Evolutionary conservation across 805 yeast genomes (phyloP), one percentile per base, ranked within the genome.

Genomic region (Yarrowia sp.): DNA sequence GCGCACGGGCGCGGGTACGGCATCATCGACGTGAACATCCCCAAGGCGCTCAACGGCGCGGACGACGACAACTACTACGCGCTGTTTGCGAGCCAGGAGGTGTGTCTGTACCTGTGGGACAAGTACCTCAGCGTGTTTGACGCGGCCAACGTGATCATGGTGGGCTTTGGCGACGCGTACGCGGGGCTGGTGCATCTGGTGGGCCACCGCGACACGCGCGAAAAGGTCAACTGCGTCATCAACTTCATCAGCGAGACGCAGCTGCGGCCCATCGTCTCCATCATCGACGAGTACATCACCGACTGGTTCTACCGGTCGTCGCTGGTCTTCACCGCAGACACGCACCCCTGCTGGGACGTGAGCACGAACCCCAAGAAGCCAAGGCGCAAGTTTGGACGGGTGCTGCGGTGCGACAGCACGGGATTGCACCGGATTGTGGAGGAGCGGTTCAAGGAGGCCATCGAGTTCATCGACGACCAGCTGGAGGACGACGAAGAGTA

Each of bases 241-340:
- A 84, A 83, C 63, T 90, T 85, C 70, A 77, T 87, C 29, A 90
- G 87, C 65, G 80, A 86, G 53, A 81, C 85, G 1, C 79, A 81
- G n/a, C 76, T 93, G 68, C 83, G 88, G 66, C 85, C 96, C 1
- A 80, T 93, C 46, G 90, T 90, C 4, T 92, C 97, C 5, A 81
- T 90, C 22, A 84, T 91, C 69, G 98, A 93, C 72, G 98, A 94
- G 73, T 83, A 87, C 8, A 81, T 92, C 75, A 82, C 88, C 16
- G 97, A 92, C 70, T 92, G 97, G 97, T 94, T 85, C 73, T 91
- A 84, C 76, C 84, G 85, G 66, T 87, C 89, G 68, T 90, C 97
- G 1, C 80, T 93, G 25, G 82, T 93, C 0, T 92, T 91, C 73
- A 84, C 97, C 3, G 80, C 90, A 56, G 76, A 79, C 60, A 80